Conservation (phyloP, 2,329 filamentous ascomycete genomes). For the Tolypocladium album region DNA sequence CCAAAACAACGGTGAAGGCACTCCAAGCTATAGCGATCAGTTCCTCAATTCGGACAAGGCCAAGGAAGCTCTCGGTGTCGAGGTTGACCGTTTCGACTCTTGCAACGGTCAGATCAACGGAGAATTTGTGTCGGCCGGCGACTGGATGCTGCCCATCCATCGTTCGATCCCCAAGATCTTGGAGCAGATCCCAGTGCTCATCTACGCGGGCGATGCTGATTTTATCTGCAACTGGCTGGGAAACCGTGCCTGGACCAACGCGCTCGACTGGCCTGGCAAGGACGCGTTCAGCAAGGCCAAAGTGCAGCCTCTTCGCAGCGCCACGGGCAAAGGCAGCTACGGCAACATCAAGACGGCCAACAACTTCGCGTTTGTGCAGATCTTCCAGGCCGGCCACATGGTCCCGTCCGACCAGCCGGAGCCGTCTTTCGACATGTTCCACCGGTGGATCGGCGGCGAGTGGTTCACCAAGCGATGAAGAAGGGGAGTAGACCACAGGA, state of each 20-base stretch:
- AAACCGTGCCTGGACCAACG: conserved; percentile 89
- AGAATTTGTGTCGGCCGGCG: conserved; percentile 75
- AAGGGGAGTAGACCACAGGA: not conserved
- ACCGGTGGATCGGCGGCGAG: conserved; percentile 61
- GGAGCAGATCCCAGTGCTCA: conserved; percentile 82
- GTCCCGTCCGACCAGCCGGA: conserved; percentile 91
- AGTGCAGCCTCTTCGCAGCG: conserved; percentile 57
- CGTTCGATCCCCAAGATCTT: conserved; percentile 75
- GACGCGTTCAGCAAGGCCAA: conserved; percentile 64
- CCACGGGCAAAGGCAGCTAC: conserved; percentile 29
- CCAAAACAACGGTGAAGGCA: conserved; percentile 72
- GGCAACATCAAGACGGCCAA: conserved; percentile 77
- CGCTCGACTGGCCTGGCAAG: conserved; percentile 85
- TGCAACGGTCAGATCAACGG: conserved; percentile 98
- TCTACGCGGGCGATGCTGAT: conserved; percentile 85
- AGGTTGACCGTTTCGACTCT: conserved; percentile 79
- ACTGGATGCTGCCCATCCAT: conserved; percentile 98
- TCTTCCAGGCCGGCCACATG: conserved; percentile 91
- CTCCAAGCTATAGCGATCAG: conserved; percentile 81
- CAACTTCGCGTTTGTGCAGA: conserved; percentile 87
- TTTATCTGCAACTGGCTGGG: conserved; percentile 97
- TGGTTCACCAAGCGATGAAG: conserved; percentile 3
- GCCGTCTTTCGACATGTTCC: conserved; percentile 80
- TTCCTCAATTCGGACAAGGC: conserved; percentile 80
- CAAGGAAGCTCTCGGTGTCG: conserved; percentile 76